Conservation (phyloP, 495 filamentous ascomycete species). For the Aspergillus nanangensis region DNA sequence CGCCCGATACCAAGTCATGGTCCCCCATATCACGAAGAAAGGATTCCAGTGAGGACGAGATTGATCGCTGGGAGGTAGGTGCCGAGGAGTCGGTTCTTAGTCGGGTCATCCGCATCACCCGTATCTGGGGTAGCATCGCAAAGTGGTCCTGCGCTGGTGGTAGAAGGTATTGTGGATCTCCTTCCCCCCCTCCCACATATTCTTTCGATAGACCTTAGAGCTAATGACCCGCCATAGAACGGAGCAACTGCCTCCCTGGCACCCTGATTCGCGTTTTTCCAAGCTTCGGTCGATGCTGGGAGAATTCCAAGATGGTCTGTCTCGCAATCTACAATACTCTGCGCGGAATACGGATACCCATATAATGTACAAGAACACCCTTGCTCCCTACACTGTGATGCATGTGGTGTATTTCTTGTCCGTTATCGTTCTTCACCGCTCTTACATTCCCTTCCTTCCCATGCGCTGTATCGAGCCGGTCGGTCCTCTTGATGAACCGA, state of each 20-base stretch:
- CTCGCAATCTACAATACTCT: constrained; percentile 66
- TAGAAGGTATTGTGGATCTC: constrained; percentile 52
- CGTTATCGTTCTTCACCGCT: constrained; percentile 72
- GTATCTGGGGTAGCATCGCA: constrained; percentile 74
- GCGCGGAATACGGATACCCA: constrained; percentile 74
- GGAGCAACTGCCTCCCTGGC: constrained; percentile 60
- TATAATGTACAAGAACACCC: constrained; percentile 64
- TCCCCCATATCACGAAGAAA: constrained; percentile 51
- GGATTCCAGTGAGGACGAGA: constrained; percentile 64
- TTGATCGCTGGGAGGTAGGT: constrained; percentile 54
- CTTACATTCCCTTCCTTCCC: constrained; percentile 80
- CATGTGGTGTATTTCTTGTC: constrained; percentile 76
- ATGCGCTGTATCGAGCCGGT: constrained; percentile 61
- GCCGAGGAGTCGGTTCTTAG: constrained; percentile 67
- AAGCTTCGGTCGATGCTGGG: constrained; percentile 56
- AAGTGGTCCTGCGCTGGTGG: constrained; percentile 73
- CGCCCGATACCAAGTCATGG: constrained; percentile 35
- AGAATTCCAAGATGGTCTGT: constrained; percentile 63
- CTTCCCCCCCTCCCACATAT: not conserved
- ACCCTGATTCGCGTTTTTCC: constrained; percentile 56
- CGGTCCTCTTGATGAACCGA: constrained; percentile 70
- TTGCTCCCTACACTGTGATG: constrained; percentile 70
- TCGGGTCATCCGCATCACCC: constrained; percentile 70
- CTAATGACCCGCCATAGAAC: constrained; percentile 16
- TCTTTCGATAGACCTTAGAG: not conserved